These are phyloP conservation scores for Dendrobium chrysotoxum DNA, from an alignment of 106 monocot genomes.

Conservation along the genomic window DNA sequence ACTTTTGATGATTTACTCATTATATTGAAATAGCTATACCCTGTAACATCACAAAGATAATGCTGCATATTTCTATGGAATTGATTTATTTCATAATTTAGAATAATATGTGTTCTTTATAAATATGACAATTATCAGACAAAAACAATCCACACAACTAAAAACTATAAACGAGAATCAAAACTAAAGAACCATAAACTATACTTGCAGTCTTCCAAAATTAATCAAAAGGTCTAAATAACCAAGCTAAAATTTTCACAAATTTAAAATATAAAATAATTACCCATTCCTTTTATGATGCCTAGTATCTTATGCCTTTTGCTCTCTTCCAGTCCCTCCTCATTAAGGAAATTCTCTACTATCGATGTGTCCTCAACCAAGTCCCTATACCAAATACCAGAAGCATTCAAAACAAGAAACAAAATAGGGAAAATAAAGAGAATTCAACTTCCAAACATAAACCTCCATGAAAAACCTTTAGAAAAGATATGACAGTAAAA, in stretches of 20 bases:
- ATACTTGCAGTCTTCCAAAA: not conserved
- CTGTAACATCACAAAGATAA: no score
- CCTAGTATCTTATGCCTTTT: conserved; percentile 47
- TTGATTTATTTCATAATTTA: no score
- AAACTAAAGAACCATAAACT: no score
- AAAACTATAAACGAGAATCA: no score
- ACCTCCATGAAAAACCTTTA: conserved; percentile 9
- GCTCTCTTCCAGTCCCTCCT: conserved; percentile 44
- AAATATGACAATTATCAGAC: no score
- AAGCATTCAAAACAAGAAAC: conserved; percentile 1
- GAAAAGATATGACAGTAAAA: not conserved
- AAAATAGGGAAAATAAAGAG: not conserved
- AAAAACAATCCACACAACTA: no score
- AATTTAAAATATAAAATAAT: conserved; percentile 1
- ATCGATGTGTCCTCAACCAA: conserved; percentile 44
- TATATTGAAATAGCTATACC: no score
- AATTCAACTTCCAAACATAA: not conserved
- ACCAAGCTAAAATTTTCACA: not conserved
- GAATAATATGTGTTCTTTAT: no score
- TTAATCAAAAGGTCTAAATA: no score
- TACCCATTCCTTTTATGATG: conserved; percentile 86
- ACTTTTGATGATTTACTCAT: no score
- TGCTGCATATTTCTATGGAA: no score
- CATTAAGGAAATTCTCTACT: conserved; percentile 67
- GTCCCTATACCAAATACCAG: conserved; percentile 32